Conservation (phyloP, 768 basidiomycete species). For the Mycena epipterygia region DNA sequence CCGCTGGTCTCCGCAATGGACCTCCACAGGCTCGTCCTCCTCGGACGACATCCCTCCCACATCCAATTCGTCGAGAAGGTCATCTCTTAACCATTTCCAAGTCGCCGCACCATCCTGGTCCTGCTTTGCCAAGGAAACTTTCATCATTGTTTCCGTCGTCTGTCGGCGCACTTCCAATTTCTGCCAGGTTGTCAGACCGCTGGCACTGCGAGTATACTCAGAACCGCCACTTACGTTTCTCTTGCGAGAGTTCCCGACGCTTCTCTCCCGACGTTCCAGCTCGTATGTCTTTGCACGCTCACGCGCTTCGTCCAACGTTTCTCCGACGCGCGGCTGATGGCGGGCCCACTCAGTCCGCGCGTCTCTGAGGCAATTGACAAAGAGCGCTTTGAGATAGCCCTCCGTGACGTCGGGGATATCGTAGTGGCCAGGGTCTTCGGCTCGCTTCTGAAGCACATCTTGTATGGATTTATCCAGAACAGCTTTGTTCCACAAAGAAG, state of each 20-base stretch:
- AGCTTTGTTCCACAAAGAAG: neutral
- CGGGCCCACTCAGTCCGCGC: neutral
- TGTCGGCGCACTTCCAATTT: neutral
- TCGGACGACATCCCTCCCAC: neutral
- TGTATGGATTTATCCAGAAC: neutral
- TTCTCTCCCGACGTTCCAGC: neutral
- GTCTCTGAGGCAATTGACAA: neutral
- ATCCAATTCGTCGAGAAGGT: neutral
- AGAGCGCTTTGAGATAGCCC: neutral
- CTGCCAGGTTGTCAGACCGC: neutral
- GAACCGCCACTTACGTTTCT: neutral
- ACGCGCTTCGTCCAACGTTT: neutral
- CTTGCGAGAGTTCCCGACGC: neutral
- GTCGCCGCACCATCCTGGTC: neutral
- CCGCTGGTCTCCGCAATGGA: neutral
- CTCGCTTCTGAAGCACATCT: neutral
- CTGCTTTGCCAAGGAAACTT: neutral
- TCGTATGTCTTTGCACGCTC: neutral
- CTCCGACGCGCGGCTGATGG: neutral
- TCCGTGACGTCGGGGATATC: neutral
- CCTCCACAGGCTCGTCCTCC: neutral
- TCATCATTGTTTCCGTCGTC: neutral
- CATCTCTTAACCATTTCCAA: neutral
- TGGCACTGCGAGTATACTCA: neutral
- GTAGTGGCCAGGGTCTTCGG: neutral